These are phyloP conservation scores for Starmerella davenportii DNA, from an alignment of 805 yeast genomes.

Conservation along the genomic window DNA sequence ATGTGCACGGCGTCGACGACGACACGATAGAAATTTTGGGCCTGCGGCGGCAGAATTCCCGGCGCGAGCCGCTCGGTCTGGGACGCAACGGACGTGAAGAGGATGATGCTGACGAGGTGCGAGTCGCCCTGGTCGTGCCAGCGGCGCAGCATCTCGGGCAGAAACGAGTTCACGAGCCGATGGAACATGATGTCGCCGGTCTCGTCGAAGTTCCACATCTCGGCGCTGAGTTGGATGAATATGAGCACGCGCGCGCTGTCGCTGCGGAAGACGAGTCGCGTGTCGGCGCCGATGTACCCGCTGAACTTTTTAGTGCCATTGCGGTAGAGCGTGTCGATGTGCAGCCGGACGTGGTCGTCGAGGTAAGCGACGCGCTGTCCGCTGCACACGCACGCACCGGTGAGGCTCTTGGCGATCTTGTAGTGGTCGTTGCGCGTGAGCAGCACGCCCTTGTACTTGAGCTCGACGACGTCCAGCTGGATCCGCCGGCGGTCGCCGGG, in stretches of 20 bases:
- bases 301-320: conserved; percentile 55
- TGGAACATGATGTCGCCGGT: conserved; percentile 89
- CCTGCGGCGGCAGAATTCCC: conserved; percentile 48
- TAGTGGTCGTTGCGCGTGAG: conserved; percentile 88
- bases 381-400: conserved; percentile 45
- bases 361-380: conserved; percentile 49
- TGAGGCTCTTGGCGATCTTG: conserved; percentile 47
- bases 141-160: conserved; percentile 71
- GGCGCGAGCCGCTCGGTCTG: not conserved
- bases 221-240: conserved; percentile 74
- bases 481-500: conserved; percentile 17
- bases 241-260: conserved; percentile 75
- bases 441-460: conserved; percentile 61
- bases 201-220: conserved; percentile 97
- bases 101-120: conserved; percentile 75
- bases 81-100: conserved; percentile 37
- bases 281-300: conserved; percentile 51
- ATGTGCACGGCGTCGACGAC: conserved; percentile 90
- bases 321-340: conserved; percentile 44
- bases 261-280: conserved; percentile 73
- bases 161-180: conserved; percentile 74
- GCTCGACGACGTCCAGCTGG: conserved; percentile 65
- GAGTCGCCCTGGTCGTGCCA: conserved; percentile 82
- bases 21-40: conserved; percentile 71
- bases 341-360: conserved; percentile 39